phyloP scores from a whole-genome alignment of 179 eudicot species.

The Beta lomatogona region DNA sequence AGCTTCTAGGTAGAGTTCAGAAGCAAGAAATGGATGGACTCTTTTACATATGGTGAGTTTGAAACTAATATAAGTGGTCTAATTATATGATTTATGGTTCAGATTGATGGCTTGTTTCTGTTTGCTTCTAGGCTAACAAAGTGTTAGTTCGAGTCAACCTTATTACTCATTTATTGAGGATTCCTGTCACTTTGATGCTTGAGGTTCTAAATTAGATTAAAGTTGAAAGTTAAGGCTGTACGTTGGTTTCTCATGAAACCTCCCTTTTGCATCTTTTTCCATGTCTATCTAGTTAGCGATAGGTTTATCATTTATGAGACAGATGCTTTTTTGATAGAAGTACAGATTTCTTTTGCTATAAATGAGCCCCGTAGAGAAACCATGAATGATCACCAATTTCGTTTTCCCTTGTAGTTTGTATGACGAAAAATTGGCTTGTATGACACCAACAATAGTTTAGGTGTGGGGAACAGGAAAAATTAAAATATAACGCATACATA shows the following conservation, averaged over 20 bases:
- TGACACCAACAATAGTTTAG: too few species aligned
- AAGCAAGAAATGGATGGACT: slow-evolving; percentile 72
- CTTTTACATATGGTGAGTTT: slow-evolving; percentile 78
- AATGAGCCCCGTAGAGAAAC: too few species aligned
- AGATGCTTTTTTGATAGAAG: not conserved
- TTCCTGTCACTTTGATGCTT: not conserved
- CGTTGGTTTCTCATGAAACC: not conserved
- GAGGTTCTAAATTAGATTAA: not conserved
- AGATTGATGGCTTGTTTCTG: not conserved
- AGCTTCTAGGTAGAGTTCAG: slow-evolving; percentile 82
- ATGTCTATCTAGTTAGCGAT: not conserved
- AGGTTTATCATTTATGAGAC: not conserved
- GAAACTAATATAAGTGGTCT: slow-evolving; percentile 1
- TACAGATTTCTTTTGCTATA: too few species aligned
- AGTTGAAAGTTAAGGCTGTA: not conserved
- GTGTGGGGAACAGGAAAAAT: too few species aligned
- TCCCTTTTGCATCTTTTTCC: not conserved
- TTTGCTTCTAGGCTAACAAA: slow-evolving; percentile 6
- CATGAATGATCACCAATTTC: too few species aligned
- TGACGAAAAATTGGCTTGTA: too few species aligned
- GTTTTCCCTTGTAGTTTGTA: too few species aligned
- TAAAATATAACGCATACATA: too few species aligned
- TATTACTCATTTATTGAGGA: not conserved
- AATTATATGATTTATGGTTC: slow-evolving; percentile 1
- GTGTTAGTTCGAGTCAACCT: not conserved